Evolutionary conservation across 805 yeast genomes (phyloP), one percentile per base, ranked within the genome.

Genomic region (Pichia membranifaciens): DNA sequence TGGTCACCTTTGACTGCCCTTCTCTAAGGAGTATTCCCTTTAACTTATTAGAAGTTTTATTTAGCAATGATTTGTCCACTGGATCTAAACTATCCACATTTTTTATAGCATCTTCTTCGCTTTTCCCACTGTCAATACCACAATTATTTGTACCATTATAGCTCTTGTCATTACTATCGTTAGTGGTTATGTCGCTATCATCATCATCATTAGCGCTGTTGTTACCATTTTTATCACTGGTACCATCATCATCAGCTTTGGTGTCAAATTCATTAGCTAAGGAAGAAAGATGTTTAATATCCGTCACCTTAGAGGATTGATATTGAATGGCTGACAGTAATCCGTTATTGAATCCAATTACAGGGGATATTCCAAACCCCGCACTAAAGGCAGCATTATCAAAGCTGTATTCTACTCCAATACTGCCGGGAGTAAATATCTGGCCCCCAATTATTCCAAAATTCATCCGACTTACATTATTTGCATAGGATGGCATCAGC

Each of bases 261-360:
- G 23, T 25, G 2, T 5, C 13, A 16, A 29, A 9, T 1, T 37
- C 31, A 37, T 18, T 29, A 43, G 22, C 33, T 39, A 25, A 21
- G 25, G 33, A 33, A n/a, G 20, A n/a, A 15, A 15, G 36, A 6
- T 33, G 12, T 17, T 33, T 33, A 9, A 12, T 12, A 6, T 36
- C 37, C 21, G n/a, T 13, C 3, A 9, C 12, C 22, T 31, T 39
- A 29, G 44, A 4, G 1, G 45, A 25, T 13, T 42, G 45, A 15
- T 43, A 48, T 21, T 48, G 50, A 16, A 48, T 38, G 2, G 50
- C 50, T 2, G 50, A 48, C 15, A 48, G n/a, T 31, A 52, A 4
- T 10, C 55, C 55, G 35, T 44, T 48, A 21, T 50, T 48, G 17
- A 50, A 52, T 3, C 55, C 53, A n/a, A 52, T 50, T 17, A 50